Evolutionary conservation across 1,139 yeast species (phyloP).

Genomic region (Debaryomycetaceae sp.): DNA sequence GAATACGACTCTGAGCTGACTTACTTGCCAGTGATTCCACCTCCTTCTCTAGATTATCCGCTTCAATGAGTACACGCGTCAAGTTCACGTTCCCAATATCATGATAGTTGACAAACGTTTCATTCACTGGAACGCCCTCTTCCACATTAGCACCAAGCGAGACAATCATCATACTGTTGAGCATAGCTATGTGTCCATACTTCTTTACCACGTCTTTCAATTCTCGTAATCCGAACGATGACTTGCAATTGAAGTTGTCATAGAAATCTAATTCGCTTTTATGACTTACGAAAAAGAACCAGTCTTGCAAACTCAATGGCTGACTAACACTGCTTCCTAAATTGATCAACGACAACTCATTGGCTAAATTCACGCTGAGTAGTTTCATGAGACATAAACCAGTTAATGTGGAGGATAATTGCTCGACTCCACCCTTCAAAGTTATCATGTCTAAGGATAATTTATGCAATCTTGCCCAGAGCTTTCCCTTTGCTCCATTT

Average conservation of each 20-base stretch:
- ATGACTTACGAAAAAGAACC: conserved; percentile 1
- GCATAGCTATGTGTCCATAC: conserved; percentile 2
- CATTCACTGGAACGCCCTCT: neutral
- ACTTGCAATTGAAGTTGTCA: conserved; percentile 2
- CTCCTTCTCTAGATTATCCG: neutral
- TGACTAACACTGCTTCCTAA: conserved; percentile 2
- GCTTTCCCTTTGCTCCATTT: conserved; percentile 2
- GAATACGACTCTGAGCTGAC: neutral
- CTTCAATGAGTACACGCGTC: conserved; percentile 1
- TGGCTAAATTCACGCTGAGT: conserved; percentile 1
- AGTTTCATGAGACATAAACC: conserved; percentile 3
- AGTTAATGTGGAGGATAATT: conserved; percentile 1
- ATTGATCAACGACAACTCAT: conserved; percentile 2
- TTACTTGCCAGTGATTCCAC: neutral
- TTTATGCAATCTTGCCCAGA: conserved; percentile 2
- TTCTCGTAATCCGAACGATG: conserved; percentile 2
- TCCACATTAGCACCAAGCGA: conserved; percentile 2
- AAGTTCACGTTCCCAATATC: conserved; percentile 1
- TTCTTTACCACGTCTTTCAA: neutral
- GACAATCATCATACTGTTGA: conserved; percentile 1
- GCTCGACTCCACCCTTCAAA: conserved; percentile 2
- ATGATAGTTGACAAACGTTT: neutral
- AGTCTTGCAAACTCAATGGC: conserved; percentile 1
- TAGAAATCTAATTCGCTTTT: conserved; percentile 1
- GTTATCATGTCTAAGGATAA: conserved; percentile 1